These are phyloP conservation scores for Ophiostoma novo-ulmi DNA, from an alignment of 2,329 filamentous ascomycete species.

Conservation along the genomic window DNA sequence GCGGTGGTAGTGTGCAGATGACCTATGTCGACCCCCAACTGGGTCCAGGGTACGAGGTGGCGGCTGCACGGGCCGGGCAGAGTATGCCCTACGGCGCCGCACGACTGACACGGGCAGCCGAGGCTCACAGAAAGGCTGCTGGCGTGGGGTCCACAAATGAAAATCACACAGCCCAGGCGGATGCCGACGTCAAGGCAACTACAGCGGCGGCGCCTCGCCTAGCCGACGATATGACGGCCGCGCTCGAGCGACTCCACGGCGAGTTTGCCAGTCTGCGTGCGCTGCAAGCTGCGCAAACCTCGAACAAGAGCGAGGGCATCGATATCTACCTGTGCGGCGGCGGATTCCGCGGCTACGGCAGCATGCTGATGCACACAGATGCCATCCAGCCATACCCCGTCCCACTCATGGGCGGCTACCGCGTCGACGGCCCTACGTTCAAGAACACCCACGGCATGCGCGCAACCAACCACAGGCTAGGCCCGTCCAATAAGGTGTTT, in stretches of 20 bases:
- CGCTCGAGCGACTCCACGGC: constrained; percentile 51
- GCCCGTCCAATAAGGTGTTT: constrained; percentile 54
- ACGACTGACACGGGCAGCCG: constrained; percentile 44
- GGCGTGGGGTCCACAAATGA: not conserved
- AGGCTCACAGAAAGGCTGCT: not conserved
- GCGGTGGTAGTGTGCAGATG: constrained; percentile 66
- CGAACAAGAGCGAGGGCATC: constrained; percentile 42
- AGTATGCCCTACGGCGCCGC: constrained; percentile 60
- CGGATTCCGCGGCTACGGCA: constrained; percentile 86
- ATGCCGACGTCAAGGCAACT: constrained; percentile 29
- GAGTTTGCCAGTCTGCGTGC: constrained; percentile 46
- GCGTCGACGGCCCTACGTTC: constrained; percentile 58
- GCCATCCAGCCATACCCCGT: constrained; percentile 73
- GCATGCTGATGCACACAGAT: constrained; percentile 77
- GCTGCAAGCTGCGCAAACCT: constrained; percentile 31
- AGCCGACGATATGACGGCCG: constrained; percentile 50
- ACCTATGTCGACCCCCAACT: constrained; percentile 52
- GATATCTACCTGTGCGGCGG: constrained; percentile 83
- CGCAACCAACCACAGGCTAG: constrained; percentile 44
- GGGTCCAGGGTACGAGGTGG: constrained; percentile 43
- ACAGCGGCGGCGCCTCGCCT: constrained; percentile 51
- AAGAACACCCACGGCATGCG: constrained; percentile 49
- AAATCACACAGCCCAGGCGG: not conserved
- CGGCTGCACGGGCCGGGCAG: constrained; percentile 50
- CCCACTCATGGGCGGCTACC: constrained; percentile 74